Base-by-base conservation (phyloP, 2,329 filamentous ascomycete genomes). In the Trichoderma polysporum region DNA sequence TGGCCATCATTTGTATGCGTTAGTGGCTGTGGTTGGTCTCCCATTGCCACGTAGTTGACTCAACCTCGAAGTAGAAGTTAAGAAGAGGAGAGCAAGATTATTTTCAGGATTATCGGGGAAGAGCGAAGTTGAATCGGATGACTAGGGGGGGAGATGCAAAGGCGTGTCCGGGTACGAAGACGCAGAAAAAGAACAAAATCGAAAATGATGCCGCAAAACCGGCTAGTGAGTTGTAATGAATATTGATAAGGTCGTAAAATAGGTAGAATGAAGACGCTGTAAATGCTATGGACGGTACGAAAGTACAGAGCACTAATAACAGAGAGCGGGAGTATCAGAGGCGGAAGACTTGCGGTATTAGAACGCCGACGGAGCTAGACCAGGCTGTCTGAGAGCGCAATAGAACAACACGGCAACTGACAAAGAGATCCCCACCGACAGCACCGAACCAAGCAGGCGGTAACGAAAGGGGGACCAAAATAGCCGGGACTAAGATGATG, bases 401-500 rank as follows among this genome's bases (percentile, higher is more conserved):
- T 29, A 25, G 12, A 41, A 41, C 7, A 45, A 25, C 9, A 35
- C 58, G 8, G 31, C 41, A 25, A 50, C 57, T 25, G 31, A 37
- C 45, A 19, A 47, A 31, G 17, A 6, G 31, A 35, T 22, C 60
- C 50, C 47, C 60, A 56, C 60, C 39, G 25, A 41, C 50, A 56
- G 29, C 37, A 56, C 49, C 50, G 29, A 64, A 61, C 66, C 66
- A 62, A 67, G 45, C 58, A 62, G 52, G 66, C 52, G 66, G 66
- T 67, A 67, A 62, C 65, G 52, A 45, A 53, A 58, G 22, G 49
- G 41, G 37, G 35, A 56, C 15, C 45, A 45, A 13, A 59, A 37
- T 19, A 57, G 39, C 50, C 35, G 39, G 50, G 50, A 25, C 33
- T 54, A 39, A 49, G 37, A 49, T 57, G 65, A 31, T 50, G 31